Base-by-base conservation (phyloP, 805 yeast genomes). In the Wickerhamomyces subpelliculosus region DNA sequence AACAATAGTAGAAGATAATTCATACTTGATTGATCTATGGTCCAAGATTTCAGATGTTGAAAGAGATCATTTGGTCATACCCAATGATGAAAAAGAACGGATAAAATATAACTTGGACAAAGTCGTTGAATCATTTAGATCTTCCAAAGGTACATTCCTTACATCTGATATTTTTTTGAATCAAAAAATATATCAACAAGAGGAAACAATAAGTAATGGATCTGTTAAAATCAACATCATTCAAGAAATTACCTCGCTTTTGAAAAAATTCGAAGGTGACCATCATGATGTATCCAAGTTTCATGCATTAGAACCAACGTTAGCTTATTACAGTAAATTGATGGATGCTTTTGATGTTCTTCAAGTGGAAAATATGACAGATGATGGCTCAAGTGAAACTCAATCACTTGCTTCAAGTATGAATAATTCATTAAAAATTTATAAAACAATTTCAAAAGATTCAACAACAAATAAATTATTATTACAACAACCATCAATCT, bases 341-440 rank as follows among this genome's bases (percentile, higher is more conserved):
- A 45, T 52, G 49, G 46, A 44, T 34, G 58, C 58, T 6, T 54
- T 51, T 36, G 54, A 51, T 8, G 39, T 47, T 4, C 37, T 52
- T 27, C 38, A 39, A 12, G 21, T 24, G 0, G 38, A 36, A 7
- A n/a, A n/a, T n/a, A n/a, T n/a, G n/a, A n/a, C n/a, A n/a, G n/a
- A n/a, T n/a, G n/a, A n/a, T n/a, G n/a, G n/a, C n/a, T n/a, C n/a
- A n/a, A 34, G 31, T n/a, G 28, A 26, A 5, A 9, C 28, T 5
- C 12, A 10, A 4, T 32, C 35, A 23, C 18, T 22, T 18, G 11
- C 10, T 17, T 29, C 32, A 18, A 29, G 32, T 11, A 29, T 29
- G 19, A 29, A 12, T 9, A 29, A 21, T 5, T 29, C 32, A n/a
- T n/a, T n/a, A 11, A 12, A 6, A 12, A 21, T 22, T 8, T 29